Base-by-base conservation (phyloP, 352 stramenopile species). In the Pythium biforme region DNA sequence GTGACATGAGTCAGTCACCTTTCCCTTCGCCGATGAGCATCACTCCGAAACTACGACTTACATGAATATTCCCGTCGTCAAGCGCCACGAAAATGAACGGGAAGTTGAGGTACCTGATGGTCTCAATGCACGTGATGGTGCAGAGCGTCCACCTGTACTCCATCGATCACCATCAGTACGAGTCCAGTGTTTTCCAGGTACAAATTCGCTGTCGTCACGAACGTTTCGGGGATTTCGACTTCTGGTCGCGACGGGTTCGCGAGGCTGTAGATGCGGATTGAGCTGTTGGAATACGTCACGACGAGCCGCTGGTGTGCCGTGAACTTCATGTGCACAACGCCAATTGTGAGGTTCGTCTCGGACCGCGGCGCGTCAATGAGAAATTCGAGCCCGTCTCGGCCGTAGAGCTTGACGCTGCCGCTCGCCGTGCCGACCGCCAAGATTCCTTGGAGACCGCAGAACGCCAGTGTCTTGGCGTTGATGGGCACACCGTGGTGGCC, bases 81-180 rank as follows among this genome's bases (percentile, higher is more conserved):
- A 84, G 79, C 14, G 85, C 82, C 14, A 90, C 74, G 39, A 89
- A 92, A 53, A 90, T 81, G 59, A 82, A 94, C 33, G 79, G 76
- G 37, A 79, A 86, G 20, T 77, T 73, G 15, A 63, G 59, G 59
- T 87, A 88, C 43, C 43, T 40, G 33, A 87, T 76, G 1, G 85
- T 92, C 71, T 92, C 83, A 1, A 94, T 50, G 41, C 68, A 79
- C 51, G 75, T 86, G 66, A 92, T 71, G 29, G 74, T 72, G 61
- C 74, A 81, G n/a, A 72, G 79, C 3, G 82, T 94, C 85, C 85
- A 94, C 27, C 68, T 85, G 51, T 50, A 39, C 22, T 29, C 33
- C 4, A 19, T 25, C n/a, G 11, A 43, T 5, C 6, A 33, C 7
- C 20, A 33, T 56, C 23, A 49, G 56, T 41, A 12, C 12, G 3